Evolutionary conservation across 345 rosid species (phyloP), one percentile per base, ranked within the genome.

Genomic region (Rhodomyrtus tomentosa): DNA sequence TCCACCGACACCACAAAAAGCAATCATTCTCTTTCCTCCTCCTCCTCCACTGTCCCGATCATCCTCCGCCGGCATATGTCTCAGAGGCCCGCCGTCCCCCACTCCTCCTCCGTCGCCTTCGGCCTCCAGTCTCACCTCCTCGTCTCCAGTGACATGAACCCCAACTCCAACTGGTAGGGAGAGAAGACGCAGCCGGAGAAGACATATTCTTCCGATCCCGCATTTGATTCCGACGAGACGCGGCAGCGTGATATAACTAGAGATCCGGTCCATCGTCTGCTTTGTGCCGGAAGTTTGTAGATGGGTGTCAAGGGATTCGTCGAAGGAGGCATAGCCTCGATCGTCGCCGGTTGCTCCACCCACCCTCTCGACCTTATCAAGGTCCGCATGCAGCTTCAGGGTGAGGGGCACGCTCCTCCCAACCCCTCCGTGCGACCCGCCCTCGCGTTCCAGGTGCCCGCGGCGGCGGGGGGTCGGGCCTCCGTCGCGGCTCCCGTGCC

Each of bases 351-450:
- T 7, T 92, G 95, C 82, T 87, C 93, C 5, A 95, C 98, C 49
- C 98, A 95, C 87, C 98, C 98, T 3, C 96, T 95, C 18, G 98
- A 95, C 85, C 92, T 95, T 8, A 87, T 95, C 91, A 94, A 95
- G 83, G 98, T 95, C 83, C 96, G 98, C 11, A 93, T 95, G 98
- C 98, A 95, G 80, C 95, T 94, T 45, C 95, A 94, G 74, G 98
- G 98, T 2, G 98, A 94, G 87, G 79, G 87, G 48, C 87, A 81
- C 51, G 88, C 82, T 2, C 90, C 92, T 12, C 21, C 79, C 36
- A 54, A 27, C 13, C 86, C 92, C 50, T 84, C 86, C 12, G 88
- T 86, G 88, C 96, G 96, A 52, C 98, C 95, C 13, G 93, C 95
- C 14, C 90, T 95, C 0, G 94, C 96, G 29, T 93, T 92, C 85